Conservation (phyloP, 2,329 filamentous ascomycete species). For the Neofusicoccum sp. region DNA sequence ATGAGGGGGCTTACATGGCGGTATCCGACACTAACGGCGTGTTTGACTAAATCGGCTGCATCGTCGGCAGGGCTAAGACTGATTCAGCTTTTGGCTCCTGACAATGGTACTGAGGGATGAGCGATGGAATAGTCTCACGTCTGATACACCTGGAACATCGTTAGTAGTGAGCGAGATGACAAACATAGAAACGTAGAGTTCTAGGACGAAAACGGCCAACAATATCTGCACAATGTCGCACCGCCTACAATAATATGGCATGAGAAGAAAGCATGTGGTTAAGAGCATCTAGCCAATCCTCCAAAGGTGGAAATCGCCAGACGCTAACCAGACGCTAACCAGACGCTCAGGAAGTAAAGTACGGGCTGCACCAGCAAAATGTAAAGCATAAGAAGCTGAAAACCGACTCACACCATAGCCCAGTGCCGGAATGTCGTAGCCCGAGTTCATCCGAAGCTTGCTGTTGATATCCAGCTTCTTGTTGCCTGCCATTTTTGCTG, state of each 20-base stretch:
- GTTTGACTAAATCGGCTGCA: conserved; percentile 60
- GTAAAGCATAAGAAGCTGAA: conserved; percentile 29
- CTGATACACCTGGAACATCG: conserved; percentile 41
- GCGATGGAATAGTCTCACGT: conserved; percentile 32
- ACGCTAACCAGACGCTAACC: no score
- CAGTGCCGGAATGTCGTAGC: conserved; percentile 62
- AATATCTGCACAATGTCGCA: no score
- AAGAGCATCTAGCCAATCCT: no score
- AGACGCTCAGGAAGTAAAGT: no score
- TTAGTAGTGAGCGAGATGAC: neutral
- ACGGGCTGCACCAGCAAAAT: no score
- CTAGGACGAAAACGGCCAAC: no score
- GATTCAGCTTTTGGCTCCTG: neutral
- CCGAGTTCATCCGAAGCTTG: conserved; percentile 59
- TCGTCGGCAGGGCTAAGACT: conserved; percentile 54
- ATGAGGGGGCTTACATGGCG: conserved; percentile 38
- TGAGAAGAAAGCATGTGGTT: no score
- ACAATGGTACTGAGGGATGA: neutral
- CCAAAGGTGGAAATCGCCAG: no score
- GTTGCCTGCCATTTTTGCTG: conserved; percentile 43
- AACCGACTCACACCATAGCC: conserved; percentile 55
- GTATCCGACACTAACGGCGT: conserved; percentile 55
- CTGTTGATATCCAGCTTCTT: conserved; percentile 46
- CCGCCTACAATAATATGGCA: no score
- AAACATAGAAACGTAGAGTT: no score